These are phyloP conservation scores for Monosporascus sp. DNA, from an alignment of 2,329 filamentous ascomycete species.

Conservation along the genomic window DNA sequence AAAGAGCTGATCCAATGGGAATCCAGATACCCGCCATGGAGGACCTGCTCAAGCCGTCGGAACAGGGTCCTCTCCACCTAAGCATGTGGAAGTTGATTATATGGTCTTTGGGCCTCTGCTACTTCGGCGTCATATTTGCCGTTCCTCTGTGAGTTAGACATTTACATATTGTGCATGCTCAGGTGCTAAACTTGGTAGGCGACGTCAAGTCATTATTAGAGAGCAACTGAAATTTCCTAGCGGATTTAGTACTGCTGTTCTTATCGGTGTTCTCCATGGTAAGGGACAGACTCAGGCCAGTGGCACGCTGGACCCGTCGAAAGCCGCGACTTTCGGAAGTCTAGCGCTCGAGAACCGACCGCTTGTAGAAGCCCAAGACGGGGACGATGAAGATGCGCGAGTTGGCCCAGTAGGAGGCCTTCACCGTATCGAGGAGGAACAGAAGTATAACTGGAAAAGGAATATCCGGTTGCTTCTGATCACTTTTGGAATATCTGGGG, in stretches of 20 bases:
- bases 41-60: constrained; percentile 70
- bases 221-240: constrained; percentile 93
- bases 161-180: not conserved
- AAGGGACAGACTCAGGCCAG: constrained; percentile 32
- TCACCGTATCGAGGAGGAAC: constrained; percentile 25
- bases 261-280: constrained; percentile 87
- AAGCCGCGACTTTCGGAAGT: constrained; percentile 27
- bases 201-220: constrained; percentile 85
- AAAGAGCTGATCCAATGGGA: not conserved
- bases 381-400: constrained; percentile 13
- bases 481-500: constrained; percentile 54
- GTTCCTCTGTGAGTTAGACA: constrained; percentile 63
- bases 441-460: constrained; percentile 36
- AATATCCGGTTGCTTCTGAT: constrained; percentile 51
- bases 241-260: constrained; percentile 88
- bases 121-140: constrained; percentile 95
- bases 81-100: constrained; percentile 73
- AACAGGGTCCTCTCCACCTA: constrained; percentile 71
- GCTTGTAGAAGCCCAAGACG: constrained; percentile 14
- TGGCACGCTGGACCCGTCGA: constrained; percentile 22
- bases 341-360: constrained; percentile 27
- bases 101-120: constrained; percentile 89
- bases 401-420: constrained; percentile 16
- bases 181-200: constrained; percentile 29
- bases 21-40: constrained; percentile 76